Evolutionary conservation across 768 basidiomycete species (phyloP).

Genomic region (Suillus discolor): DNA sequence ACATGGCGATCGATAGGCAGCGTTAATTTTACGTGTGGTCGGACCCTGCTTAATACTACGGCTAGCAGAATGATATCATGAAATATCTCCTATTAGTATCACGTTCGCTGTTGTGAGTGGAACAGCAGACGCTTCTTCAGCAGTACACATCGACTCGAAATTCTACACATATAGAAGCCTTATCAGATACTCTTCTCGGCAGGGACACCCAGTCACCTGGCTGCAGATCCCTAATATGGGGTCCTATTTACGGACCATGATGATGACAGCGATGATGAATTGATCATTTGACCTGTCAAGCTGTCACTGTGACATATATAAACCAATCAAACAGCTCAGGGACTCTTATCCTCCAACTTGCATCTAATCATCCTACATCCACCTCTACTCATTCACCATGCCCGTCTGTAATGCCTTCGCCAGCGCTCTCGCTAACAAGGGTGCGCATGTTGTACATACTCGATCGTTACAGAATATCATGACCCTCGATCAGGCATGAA

Average conservation of each 20-base stretch:
- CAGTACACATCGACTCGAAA: too few species aligned
- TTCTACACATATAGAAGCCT: not conserved
- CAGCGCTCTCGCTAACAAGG: not conserved
- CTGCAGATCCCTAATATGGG: not conserved
- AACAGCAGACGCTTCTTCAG: not conserved
- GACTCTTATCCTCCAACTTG: constrained; percentile 3
- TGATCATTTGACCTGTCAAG: not conserved
- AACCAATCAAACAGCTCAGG: not conserved
- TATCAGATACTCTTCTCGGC: constrained; percentile 4
- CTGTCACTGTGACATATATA: not conserved
- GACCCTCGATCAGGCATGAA: not conserved
- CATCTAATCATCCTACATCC: not conserved
- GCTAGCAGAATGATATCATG: not conserved
- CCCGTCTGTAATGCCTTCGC: constrained; percentile 1
- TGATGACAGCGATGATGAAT: not conserved
- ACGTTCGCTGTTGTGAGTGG: not conserved
- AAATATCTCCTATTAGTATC: not conserved
- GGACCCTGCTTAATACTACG: not conserved
- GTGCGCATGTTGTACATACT: constrained; percentile 1
- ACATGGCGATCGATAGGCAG: not conserved
- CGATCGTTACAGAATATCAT: not conserved
- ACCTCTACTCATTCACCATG: constrained; percentile 1
- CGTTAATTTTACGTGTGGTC: not conserved
- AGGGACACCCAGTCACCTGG: not conserved
- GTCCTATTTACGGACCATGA: not conserved